Evolutionary conservation across 306 rosid species (phyloP), one percentile per base, ranked within the genome.

Genomic region (Rubus idaeus): DNA sequence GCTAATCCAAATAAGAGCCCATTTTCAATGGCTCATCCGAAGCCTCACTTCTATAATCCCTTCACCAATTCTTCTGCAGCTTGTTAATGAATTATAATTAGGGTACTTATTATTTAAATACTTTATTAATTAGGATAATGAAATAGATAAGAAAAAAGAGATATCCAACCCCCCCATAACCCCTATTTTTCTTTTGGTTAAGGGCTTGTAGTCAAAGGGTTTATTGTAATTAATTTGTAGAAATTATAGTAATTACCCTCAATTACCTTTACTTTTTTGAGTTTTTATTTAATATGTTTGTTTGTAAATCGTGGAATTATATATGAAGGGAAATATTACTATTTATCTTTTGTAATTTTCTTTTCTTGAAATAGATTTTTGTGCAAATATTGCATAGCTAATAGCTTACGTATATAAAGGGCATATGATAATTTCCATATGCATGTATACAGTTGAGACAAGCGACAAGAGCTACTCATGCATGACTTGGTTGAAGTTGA

Each of bases 31-130:
- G 77, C 97, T 79, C 70, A 40, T 65, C 80, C 92, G 0, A 92
- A 88, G 76, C 81, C 92, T 68, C 93, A 84, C 82, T 92, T 92
- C 80, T 95, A 77, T 51, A 87, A 85, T 55, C 89, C 90, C 73
- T 92, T 90, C 87, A 68, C 90, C 74, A 90, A 89, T 87, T 89
- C 97, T 58, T 89, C 97, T 2, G 97, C 99, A 4, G 97, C 99
- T 60, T 95, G 97, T 80, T 93, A 84, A 70, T 68, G 20, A 62
- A 23, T 17, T 7, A 18, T 57, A 47, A 64, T 77, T 72, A 73
- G 71, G 74, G 49, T 66, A 76, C 62, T 37, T 17, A 74, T 60
- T 74, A 60, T 23, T 47, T 74, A 17, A 14, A 37, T 74, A 26
- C 44, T 74, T 45, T 64, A 9, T 40, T 40, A 65, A 72, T 72